phyloP scores from a whole-genome alignment of 768 basidiomycete genomes.

The Mrakia frigida region DNA sequence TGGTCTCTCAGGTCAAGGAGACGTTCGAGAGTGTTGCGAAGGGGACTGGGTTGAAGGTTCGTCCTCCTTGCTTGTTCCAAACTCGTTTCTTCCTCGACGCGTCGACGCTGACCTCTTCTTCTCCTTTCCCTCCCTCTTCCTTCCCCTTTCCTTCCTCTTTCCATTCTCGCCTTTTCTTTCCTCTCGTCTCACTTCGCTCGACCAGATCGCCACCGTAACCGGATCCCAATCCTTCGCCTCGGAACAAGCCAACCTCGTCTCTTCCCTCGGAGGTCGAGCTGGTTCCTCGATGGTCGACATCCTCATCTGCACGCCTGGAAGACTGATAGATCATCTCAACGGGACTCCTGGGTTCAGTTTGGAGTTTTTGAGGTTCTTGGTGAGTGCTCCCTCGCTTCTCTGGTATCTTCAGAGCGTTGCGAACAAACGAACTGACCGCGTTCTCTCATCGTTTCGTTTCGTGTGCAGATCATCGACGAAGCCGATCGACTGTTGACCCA shows the following conservation, averaged over 20 bases:
- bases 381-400: slow-evolving; percentile 45
- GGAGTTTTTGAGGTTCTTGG: slow-evolving; percentile 91
- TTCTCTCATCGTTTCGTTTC: neutral
- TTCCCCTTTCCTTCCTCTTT: slow-evolving; percentile 7
- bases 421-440: neutral
- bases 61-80: neutral
- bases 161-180: neutral
- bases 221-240: slow-evolving; percentile 92
- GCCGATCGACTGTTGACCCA: slow-evolving; percentile 93
- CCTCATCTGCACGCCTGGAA: slow-evolving; percentile 89
- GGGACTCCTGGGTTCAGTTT: slow-evolving; percentile 84
- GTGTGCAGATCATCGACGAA: slow-evolving; percentile 81
- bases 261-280: slow-evolving; percentile 39
- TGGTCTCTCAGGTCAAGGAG: slow-evolving; percentile 86
- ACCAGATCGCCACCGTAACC: slow-evolving; percentile 68
- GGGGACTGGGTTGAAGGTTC: slow-evolving; percentile 79
- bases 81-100: neutral
- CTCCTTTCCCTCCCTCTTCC: neutral
- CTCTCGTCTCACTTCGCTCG: neutral
- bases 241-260: slow-evolving; percentile 75
- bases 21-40: slow-evolving; percentile 79
- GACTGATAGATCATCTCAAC: slow-evolving; percentile 86
- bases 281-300: slow-evolving; percentile 91
- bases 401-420: neutral
- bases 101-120: neutral